Evolutionary conservation across 164 flowering plant species (phyloP), one percentile per base, ranked within the genome.

Genomic region (Stephania japonica): DNA sequence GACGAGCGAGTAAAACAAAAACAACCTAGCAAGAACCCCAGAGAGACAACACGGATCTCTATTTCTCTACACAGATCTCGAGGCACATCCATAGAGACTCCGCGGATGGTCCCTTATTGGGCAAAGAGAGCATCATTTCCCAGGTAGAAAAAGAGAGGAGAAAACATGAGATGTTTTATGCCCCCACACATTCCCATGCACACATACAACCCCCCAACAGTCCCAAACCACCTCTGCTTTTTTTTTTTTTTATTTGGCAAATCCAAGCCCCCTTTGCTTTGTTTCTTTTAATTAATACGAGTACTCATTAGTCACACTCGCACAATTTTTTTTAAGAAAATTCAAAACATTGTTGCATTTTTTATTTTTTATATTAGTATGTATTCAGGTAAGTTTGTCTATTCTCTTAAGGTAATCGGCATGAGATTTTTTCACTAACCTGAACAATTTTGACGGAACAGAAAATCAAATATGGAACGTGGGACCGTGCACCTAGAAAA

Each of bases 1-100:
- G 87, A 85, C 84, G 85, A 84, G 72, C 66, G 62, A 73, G 38
- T 68, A 80, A 75, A 74, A 78, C 42, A 14, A 70, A 71, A 38
- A 3, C 24, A 65, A 49, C 38, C 38, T 32, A 32, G 38, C 65
- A 65, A 77, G 59, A 68, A 63, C 73, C 1, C 44, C 61, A 16
- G 70, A 38, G 49, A 18, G 1, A 4, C 26, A 42, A 25, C 7
- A 25, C 61, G n/a, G n/a, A 70, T 70, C 42, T 70, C 62, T 59
- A 11, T 23, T n/a, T 72, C 1, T 25, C 23, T 24, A 64, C 65
- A 7, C 24, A 70, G 0, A 53, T 70, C 43, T 26, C 19, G 18
- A 62, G 11, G 41, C 38, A 42, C 14, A 64, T 72, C 53, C 11
- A 43, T 32, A 32, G 4, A 32, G 38, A 32, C 3, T 32, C 38